Evolutionary conservation across 345 rosid genomes (phyloP), one percentile per base, ranked within the genome.

Genomic region (Ricinus communis): DNA sequence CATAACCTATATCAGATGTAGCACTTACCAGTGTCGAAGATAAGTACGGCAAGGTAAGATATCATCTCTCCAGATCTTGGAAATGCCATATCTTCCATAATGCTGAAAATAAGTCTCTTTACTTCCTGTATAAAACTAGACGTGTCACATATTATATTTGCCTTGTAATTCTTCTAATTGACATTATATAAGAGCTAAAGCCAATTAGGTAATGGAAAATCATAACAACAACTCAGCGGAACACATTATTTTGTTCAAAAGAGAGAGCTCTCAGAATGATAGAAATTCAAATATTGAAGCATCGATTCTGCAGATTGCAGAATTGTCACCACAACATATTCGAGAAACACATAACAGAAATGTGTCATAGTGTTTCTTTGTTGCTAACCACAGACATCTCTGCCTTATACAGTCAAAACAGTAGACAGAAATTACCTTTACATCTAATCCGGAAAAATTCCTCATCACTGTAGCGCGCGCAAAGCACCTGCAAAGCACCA

Each of bases 41-140:
- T 95, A 95, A 72, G 84, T 76, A 59, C 96, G 97, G 38, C 97
- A 95, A 73, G 97, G 97, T 54, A 91, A 87, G 73, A 90, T 82
- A 58, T 91, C 97, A 65, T 91, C 97, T 28, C 86, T 79, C 97
- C 97, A 93, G 74, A 93, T 91, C 85, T 86, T 88, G 1, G 90
- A 76, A 28, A 93, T 88, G 84, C 88, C 81, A 71, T 82, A 84
- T 66, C 78, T 82, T 57, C 97, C 97, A 62, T 86, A 95, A 50
- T 84, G 86, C 73, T 90, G 87, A 66, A 81, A 85, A 81, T 82
- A 90, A 22, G 86, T 71, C 45, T 89, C 97, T 77, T 87, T 84
- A 82, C 86, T 82, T 75, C 96, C 97, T 95, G 88, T 72, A 71
- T 16, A 46, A 68, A 71, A 72, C 36, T 7, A 31, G 62, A 60